These are phyloP conservation scores for Aspergillus mulundensis DNA, from an alignment of 495 filamentous ascomycete genomes.

Conservation along the genomic window DNA sequence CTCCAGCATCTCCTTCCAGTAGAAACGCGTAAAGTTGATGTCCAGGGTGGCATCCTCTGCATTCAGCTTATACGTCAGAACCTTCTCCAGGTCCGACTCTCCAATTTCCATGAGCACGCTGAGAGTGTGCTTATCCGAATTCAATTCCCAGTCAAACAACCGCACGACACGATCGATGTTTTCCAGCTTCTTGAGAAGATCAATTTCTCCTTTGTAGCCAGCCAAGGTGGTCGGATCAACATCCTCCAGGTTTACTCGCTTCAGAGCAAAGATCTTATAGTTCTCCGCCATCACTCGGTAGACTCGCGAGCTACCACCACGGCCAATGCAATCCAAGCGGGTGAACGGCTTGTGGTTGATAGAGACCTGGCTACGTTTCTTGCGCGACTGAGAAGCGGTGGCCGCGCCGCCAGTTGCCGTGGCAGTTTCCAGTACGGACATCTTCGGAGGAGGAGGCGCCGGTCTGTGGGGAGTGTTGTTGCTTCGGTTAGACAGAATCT, in stretches of 20 bases:
- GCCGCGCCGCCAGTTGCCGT: slow-evolving; percentile 79
- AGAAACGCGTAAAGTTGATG: slow-evolving; percentile 85
- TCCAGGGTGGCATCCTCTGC: slow-evolving; percentile 75
- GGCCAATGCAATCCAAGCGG: slow-evolving; percentile 81
- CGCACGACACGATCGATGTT: slow-evolving; percentile 85
- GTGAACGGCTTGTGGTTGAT: slow-evolving; percentile 92
- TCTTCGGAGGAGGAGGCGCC: slow-evolving; percentile 87
- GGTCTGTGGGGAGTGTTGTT: slow-evolving; percentile 79
- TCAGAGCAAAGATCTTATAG: slow-evolving; percentile 88
- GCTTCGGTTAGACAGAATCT: slow-evolving; percentile 65
- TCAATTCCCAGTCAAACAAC: slow-evolving; percentile 89
- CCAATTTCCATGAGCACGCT: slow-evolving; percentile 97
- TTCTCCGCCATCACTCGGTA: slow-evolving; percentile 98
- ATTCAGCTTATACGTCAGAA: slow-evolving; percentile 69
- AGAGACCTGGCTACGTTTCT: slow-evolving; percentile 72
- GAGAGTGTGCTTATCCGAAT: slow-evolving; percentile 79
- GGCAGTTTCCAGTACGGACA: slow-evolving; percentile 89
- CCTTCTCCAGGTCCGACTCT: slow-evolving; percentile 88
- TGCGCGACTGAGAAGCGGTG: slow-evolving; percentile 61
- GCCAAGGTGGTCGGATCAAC: slow-evolving; percentile 77
- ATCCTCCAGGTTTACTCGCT: slow-evolving; percentile 85
- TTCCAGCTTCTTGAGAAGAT: slow-evolving; percentile 74
- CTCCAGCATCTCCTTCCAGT: slow-evolving; percentile 99
- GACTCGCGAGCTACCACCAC: slow-evolving; percentile 87
- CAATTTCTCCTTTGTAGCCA: slow-evolving; percentile 97